Evolutionary conservation across 352 stramenopile species (phyloP), one percentile per base, ranked within the genome.

Genomic region (Peronospora belbahrii): DNA sequence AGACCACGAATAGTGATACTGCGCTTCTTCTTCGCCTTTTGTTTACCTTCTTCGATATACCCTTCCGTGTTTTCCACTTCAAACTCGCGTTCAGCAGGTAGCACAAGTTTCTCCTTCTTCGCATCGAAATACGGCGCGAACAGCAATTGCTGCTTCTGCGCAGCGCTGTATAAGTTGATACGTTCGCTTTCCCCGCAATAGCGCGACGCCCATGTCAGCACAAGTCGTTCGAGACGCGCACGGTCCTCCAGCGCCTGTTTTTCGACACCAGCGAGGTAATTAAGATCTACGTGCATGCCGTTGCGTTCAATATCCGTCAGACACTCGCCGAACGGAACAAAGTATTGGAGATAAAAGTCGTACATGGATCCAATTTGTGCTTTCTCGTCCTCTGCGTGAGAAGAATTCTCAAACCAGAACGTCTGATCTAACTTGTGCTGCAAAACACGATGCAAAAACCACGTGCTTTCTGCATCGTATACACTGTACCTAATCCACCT

Each of bases 271-370:
- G 79, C 76, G 2, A 99, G 77, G 65, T 98, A 97, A 20, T 83
- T 72, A 8, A 75, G 30, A 62, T 94, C 73, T 36, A 97, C 83
- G 45, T 92, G 69, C 65, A 97, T 95, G 11, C 90, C 90, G 33
- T 91, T 89, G 42, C 92, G 72, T 71, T 99, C 97, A 60, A 99
- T 98, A 63, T 99, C 95, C 4, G 96, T 99, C 3, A 99, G 75
- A 19, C 98, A 90, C 54, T 98, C 83, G 18, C 94, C 97, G 63
- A 99, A 99, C n/a, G 90, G 84, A 17, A 97, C 70, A 65, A 98
- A 95, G 65, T 99, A 97, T 40, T 87, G 53, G 31, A 81, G 49
- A 68, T 99, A 99, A 49, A 99, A 98, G 50, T 99, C 91, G 50
- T 95, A 97, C 80, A 98, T 92, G 6, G 75, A 88, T 8, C 69